These are phyloP conservation scores for Proliferodiscus dingleyae DNA, from an alignment of 2,329 filamentous ascomycete species.

Conservation along the genomic window DNA sequence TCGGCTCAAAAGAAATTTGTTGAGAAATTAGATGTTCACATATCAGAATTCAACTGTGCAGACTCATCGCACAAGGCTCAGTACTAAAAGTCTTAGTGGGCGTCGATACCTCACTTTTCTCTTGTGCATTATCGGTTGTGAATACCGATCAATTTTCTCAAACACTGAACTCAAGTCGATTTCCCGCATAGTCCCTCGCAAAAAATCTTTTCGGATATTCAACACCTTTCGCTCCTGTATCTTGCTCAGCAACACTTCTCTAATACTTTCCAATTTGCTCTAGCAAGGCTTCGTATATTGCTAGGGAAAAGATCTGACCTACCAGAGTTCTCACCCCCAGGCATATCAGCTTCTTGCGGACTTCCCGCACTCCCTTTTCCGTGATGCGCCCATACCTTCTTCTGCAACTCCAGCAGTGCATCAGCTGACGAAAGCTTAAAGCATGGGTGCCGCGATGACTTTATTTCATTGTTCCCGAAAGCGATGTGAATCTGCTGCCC, in stretches of 20 bases:
- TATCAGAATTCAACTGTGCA: too few relatives aligned
- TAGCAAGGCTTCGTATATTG: too few relatives aligned
- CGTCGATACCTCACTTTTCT: too few relatives aligned
- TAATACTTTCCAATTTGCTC: background rate
- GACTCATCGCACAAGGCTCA: too few relatives aligned
- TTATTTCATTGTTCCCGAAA: constrained; percentile 38
- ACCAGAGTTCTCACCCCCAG: constrained; percentile 44
- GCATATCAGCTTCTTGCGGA: constrained; percentile 50
- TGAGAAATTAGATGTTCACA: too few relatives aligned
- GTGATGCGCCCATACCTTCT: constrained; percentile 48
- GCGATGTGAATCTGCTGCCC: constrained; percentile 55
- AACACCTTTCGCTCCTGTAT: constrained; percentile 44
- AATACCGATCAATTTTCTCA: too few relatives aligned
- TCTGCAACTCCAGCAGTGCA: constrained; percentile 43
- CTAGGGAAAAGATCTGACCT: constrained; percentile 8
- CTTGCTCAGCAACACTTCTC: constrained; percentile 2
- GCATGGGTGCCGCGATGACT: constrained; percentile 51
- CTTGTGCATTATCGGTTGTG: too few relatives aligned
- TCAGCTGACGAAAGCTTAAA: constrained; percentile 47
- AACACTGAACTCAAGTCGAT: constrained; percentile 48
- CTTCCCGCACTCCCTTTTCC: constrained; percentile 43
- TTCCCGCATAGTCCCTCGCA: constrained; percentile 52
- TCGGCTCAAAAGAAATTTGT: too few relatives aligned
- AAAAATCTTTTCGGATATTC: constrained; percentile 61
- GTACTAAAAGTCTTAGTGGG: too few relatives aligned